Evolutionary conservation across 768 basidiomycete genomes (phyloP).

Genomic region (Calocybe gangraenosa): DNA sequence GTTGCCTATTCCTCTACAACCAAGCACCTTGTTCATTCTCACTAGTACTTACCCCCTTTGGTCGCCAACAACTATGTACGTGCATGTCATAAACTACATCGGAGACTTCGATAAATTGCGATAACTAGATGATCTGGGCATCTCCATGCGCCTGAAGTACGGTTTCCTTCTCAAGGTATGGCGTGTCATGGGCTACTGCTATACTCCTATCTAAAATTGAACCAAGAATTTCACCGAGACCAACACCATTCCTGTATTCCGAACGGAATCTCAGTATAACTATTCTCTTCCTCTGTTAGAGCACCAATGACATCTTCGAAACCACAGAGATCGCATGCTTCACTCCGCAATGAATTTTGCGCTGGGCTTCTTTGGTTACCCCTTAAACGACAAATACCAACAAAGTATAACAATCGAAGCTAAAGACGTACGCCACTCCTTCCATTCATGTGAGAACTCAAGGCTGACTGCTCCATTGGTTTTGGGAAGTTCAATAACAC

Average conservation of each 20-base stretch:
- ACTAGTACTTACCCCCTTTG: slow-evolving; percentile 83
- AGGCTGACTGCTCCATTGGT: background rate
- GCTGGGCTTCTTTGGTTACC: slow-evolving; percentile 74
- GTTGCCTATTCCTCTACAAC: slow-evolving; percentile 7
- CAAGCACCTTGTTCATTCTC: background rate
- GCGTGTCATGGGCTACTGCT: background rate
- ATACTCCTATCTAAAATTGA: no score
- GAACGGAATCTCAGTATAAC: slow-evolving; percentile 69
- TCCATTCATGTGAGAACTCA: slow-evolving; percentile 12
- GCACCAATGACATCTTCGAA: background rate
- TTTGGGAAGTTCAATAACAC: slow-evolving; percentile 70
- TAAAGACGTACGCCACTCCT: slow-evolving; percentile 37
- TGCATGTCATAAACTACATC: background rate
- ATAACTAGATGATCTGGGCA: slow-evolving; percentile 54
- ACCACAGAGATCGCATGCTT: slow-evolving; percentile 64
- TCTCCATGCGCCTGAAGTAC: slow-evolving; percentile 74
- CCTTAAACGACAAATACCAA: slow-evolving; percentile 68
- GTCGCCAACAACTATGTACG: slow-evolving; percentile 80
- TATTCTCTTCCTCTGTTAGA: background rate
- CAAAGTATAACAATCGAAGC: slow-evolving; percentile 75
- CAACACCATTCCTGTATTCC: slow-evolving; percentile 69
- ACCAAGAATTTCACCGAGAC: slow-evolving; percentile 52
- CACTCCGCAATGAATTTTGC: slow-evolving; percentile 64
- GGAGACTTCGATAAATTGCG: background rate
- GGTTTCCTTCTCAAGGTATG: slow-evolving; percentile 66